Conservation (phyloP, 2,329 filamentous ascomycete genomes). For the Sporothrix euskadiensis region DNA sequence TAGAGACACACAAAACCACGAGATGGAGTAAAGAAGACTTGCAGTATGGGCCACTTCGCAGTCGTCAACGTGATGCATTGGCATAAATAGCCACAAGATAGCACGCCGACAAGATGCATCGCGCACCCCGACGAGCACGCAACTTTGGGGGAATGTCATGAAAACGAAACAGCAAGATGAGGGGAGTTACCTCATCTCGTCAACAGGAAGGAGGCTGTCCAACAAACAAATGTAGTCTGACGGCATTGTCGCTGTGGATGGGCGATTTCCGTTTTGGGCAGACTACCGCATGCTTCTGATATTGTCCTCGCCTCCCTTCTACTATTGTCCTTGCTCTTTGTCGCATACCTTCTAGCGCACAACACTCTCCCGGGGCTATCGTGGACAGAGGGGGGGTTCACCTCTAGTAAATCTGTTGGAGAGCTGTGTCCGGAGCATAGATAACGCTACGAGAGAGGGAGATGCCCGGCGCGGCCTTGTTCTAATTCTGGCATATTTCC, state of each 20-base stretch:
- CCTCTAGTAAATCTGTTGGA: background rate
- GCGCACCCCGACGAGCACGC: background rate
- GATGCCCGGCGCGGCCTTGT: background rate
- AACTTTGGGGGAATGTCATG: background rate
- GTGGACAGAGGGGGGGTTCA: background rate
- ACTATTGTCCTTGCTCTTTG: background rate
- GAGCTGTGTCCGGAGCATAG: background rate
- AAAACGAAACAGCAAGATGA: background rate
- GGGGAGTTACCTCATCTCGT: background rate
- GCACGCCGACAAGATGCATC: background rate
- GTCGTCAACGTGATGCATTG: background rate
- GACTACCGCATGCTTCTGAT: background rate
- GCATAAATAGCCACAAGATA: background rate
- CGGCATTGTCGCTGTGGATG: background rate
- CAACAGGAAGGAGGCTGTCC: background rate
- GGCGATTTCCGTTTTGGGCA: background rate
- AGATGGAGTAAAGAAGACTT: too few relatives aligned
- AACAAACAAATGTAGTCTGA: background rate
- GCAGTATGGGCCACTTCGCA: too few relatives aligned
- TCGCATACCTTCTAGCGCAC: background rate
- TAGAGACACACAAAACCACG: too few relatives aligned
- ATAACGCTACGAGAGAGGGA: background rate
- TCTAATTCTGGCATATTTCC: background rate
- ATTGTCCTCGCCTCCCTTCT: background rate
- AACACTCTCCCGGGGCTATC: background rate